Evolutionary conservation across 495 filamentous ascomycete species (phyloP), one percentile per base, ranked within the genome.

Genomic region (Aspergillus saccharolyticus): DNA sequence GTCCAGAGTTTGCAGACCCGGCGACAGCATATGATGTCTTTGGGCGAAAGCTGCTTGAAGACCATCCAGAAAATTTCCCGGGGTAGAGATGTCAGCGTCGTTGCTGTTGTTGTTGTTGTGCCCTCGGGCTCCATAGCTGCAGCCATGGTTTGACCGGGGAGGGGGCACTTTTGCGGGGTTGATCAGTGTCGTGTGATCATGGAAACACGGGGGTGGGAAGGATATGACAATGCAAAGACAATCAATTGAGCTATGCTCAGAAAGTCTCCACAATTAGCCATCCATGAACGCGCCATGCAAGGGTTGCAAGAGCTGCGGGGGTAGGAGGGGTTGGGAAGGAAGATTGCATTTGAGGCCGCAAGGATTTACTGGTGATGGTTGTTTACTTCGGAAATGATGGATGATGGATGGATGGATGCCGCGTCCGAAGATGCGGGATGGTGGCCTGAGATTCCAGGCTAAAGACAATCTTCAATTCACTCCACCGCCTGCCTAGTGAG

Each of bases 1-100:
- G 77, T 65, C 83, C 84, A 89, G 14, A 66, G 60, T 46, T 66
- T 73, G 12, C 74, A 83, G 22, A 89, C 84, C 6, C 70, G 74
- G 44, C 84, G 83, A 64, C 77, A 80, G 48, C 77, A 72, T 1
- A 86, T 61, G 44, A 79, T 70, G 59, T 85, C 81, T 10, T 54
- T 60, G 1, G 84, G 79, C 2, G 75, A 56, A 21, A 88, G 74
- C 44, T 71, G 63, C 8, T 25, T 57, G 43, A 74, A 19, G 53
- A 78, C 51, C 59, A 76, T 67, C 71, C 70, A 75, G 59, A 78
- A 78, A 42, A 78, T 62, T 42, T 78, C 76, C 42, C 64, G 63
- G 33, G 76, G 76, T 48, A 78, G 59, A 25, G 33, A 5, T 39
- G 33, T 39, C 33, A 66, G 64, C n/a, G 65, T 58, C 39, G 77